These are phyloP conservation scores for Corymbia citriodora DNA, from an alignment of 441 rosid species.

Conservation along the genomic window DNA sequence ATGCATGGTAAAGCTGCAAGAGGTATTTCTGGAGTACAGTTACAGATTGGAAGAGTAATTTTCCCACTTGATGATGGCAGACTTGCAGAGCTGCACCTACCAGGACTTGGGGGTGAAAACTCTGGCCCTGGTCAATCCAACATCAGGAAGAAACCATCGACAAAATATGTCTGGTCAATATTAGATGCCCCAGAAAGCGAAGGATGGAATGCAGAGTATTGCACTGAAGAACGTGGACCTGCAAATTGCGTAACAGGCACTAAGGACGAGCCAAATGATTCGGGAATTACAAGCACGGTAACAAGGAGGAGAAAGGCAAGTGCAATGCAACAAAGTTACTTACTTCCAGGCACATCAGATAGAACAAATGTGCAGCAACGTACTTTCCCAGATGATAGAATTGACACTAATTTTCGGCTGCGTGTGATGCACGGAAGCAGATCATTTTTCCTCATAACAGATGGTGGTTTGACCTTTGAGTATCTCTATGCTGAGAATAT, in stretches of 20 bases:
- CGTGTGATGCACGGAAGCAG: conserved; percentile 49
- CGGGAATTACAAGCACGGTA: conserved; percentile 26
- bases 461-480: conserved; percentile 49
- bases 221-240: conserved; percentile 67
- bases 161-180: conserved; percentile 45
- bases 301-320: conserved; percentile 43
- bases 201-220: conserved; percentile 82
- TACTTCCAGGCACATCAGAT: conserved; percentile 20
- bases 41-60: conserved; percentile 48
- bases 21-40: conserved; percentile 43
- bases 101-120: conserved; percentile 55
- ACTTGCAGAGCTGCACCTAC: conserved; percentile 53
- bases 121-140: conserved; percentile 40
- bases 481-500: conserved; percentile 50
- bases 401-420: conserved; percentile 36
- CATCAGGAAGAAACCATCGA: conserved; percentile 28
- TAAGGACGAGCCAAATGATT: conserved; percentile 45
- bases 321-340: conserved; percentile 34
- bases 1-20: conserved; percentile 44
- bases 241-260: conserved; percentile 47
- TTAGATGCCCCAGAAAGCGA: conserved; percentile 64
- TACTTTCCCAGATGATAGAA: conserved; percentile 29
- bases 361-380: conserved; percentile 11
- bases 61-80: conserved; percentile 69
- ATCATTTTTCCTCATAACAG: conserved; percentile 53